Base-by-base conservation (phyloP, 73 alveolate genomes). In the Breviolum minutum region DNA sequence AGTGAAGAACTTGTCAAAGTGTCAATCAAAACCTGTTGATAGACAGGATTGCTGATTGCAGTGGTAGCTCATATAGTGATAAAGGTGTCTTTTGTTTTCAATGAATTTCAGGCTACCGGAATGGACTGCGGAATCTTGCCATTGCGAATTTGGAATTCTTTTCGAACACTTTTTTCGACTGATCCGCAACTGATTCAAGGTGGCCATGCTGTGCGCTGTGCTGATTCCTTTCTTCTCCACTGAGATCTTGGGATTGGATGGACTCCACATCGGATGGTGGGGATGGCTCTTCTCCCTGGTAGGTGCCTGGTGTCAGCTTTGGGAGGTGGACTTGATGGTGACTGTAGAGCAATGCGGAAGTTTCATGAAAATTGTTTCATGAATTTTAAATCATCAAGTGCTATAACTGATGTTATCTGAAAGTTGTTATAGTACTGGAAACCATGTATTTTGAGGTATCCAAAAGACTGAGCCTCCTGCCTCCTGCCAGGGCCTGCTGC, bases 191-290 rank as follows among this genome's bases (percentile, higher is more conserved):
- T 40, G 0, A 6, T 7, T 6, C 7, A 69, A 90, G 96, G 96
- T 70, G 77, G 96, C 96, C 61, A 90, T 90, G 96, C 86, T 90
- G 26, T 90, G 96, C 29, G 96, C 96, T 5, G 96, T 90, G 96
- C 96, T 90, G 87, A 90, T 90, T 74, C 96, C 96, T 48, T 90
- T 90, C 87, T 90, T 90, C 87, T 90, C 96, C 76, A 54, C 63
- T 26, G 87, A 90, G 63, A 90, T 90, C 74, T 74, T 90, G 63
- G 96, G 96, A 22, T 24, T 90, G 73, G 96, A 90, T 54, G 96
- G 96, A 61, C 87, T 90, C 24, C 70, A 71, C 76, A 90, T 90
- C n/a, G 96, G 96, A 63, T 54, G 74, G 87, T 90, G 96, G 96
- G 96, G 96, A 20, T 90, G 96, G 96, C 86, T 70, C 96, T 90